Evolutionary conservation across 192 early-diverging fungal species (phyloP), one percentile per base, ranked within the genome.

Genomic region (Mortierella claussenii): DNA sequence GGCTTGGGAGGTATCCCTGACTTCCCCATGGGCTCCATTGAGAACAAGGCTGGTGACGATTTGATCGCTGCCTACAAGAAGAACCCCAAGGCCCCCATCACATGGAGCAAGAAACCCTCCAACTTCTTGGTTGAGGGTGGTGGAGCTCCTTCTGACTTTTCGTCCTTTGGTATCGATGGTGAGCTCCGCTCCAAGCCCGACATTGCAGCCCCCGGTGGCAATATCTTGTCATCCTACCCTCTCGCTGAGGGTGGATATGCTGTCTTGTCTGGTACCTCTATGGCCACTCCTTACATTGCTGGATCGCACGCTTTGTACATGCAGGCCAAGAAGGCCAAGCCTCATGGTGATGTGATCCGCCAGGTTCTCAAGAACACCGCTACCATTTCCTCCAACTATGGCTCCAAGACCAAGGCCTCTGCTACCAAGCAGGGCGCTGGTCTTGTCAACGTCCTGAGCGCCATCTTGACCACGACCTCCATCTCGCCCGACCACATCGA

Each of bases 141-240:
- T 52, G 91, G 89, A 2, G 48, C 79, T 44, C 73, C 86, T 36
- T 89, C 89, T 11, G 36, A 57, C 18, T 90, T 90, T 50, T 89
- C 88, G 45, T 90, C 91, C 2, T 89, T 80, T 60, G 91, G 91
- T 17, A 79, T 90, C 13, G 85, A 84, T 30, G 82, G 87, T 31
- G 86, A 90, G 34, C 81, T 90, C 6, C 79, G 78, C 21, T 82
- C 91, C 62, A 87, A 87, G 61, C 85, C 85, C 32, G 78, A 87
- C 55, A 21, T 89, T 53, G 69, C 56, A 56, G 85, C 80, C 55
- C 69, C 83, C n/a, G 88, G 88, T 59, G 83, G 82, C 11, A 68
- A 50, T 36, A 80, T 89, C 67, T 61, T 62, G 44, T 78, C 74
- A 1, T 24, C 74, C 47, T 60, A 58, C 53, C 78, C 78, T 34